Conservation (phyloP, 805 yeast species). For the baker's yeast (Saccharomyces cerevisiae) region DNA sequence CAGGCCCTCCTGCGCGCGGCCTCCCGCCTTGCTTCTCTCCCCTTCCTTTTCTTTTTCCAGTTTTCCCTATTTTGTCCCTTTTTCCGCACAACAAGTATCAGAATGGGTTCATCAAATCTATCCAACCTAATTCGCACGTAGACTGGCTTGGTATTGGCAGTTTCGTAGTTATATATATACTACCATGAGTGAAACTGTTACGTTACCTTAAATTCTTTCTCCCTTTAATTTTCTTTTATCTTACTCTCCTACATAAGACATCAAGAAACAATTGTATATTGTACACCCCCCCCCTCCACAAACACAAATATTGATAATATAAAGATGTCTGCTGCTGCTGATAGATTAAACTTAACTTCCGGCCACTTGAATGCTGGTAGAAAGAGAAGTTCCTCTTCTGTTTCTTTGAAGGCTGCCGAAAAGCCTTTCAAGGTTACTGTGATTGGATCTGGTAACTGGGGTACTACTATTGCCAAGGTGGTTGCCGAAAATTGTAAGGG, state of each 20-base stretch:
- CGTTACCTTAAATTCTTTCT: not conserved
- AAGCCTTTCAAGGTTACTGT: conserved; percentile 54
- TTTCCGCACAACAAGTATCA: not conserved
- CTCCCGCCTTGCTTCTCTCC: not conserved
- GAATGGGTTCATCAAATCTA: not conserved
- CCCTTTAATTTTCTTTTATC: not conserved
- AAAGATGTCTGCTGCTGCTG: conserved; percentile 24
- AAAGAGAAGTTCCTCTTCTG: conserved; percentile 9
- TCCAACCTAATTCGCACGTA: not conserved
- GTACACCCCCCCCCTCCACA: not conserved
- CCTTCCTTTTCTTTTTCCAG: not conserved
- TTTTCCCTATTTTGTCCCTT: not conserved
- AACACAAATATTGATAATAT: not conserved
- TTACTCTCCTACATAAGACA: not conserved
- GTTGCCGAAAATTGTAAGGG: conserved; percentile 78
- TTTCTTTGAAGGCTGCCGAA: conserved; percentile 11
- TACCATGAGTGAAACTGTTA: not conserved
- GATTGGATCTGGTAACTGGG: conserved; percentile 97
- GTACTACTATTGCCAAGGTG: conserved; percentile 93
- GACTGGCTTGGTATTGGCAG: not conserved
- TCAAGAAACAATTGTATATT: not conserved
- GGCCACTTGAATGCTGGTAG: conserved; percentile 21
- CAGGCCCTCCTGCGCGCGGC: not conserved
- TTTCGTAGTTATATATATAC: not conserved
- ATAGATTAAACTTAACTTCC: conserved; percentile 28